Percentiles rank a stretch among this genome's conserved stretches.
phyloP scores from a whole-genome alignment of 495 filamentous ascomycete genomes.

The Penicillium silybi region DNA sequence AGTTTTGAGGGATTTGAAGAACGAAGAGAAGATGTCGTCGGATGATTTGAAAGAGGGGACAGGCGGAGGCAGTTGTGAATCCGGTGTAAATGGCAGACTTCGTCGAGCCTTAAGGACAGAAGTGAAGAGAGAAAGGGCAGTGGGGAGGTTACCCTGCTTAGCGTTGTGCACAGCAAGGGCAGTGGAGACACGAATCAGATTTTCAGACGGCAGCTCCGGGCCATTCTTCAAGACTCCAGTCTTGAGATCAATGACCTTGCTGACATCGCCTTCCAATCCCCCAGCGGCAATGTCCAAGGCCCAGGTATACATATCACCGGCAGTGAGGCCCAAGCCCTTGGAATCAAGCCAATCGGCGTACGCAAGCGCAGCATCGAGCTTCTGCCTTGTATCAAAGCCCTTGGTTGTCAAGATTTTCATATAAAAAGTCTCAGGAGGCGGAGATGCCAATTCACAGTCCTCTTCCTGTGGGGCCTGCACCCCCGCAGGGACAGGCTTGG shows the following conservation, averaged over 20 bases:
- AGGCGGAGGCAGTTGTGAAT: slow-evolving; percentile 27
- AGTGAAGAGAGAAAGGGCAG: slow-evolving; percentile 79
- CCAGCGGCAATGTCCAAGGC: slow-evolving; percentile 64
- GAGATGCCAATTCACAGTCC: slow-evolving; percentile 61
- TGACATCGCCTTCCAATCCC: slow-evolving; percentile 41
- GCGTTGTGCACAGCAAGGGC: slow-evolving; percentile 76
- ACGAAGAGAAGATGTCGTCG: slow-evolving; percentile 44
- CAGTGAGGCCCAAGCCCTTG: slow-evolving; percentile 58
- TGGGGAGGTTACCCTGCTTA: slow-evolving; percentile 52
- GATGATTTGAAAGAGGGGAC: slow-evolving; percentile 55
- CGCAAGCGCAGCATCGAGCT: slow-evolving; percentile 70
- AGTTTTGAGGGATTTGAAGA: slow-evolving; percentile 33
- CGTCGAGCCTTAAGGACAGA: slow-evolving; percentile 75
- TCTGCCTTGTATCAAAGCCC: slow-evolving; percentile 70
- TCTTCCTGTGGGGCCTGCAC: slow-evolving; percentile 62
- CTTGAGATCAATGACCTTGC: slow-evolving; percentile 52
- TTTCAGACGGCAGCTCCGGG: slow-evolving; percentile 55
- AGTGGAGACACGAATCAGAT: slow-evolving; percentile 70
- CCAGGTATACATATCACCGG: slow-evolving; percentile 67
- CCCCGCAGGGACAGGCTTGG: slow-evolving; percentile 63
- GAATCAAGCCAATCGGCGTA: slow-evolving; percentile 82
- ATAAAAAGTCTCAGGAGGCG: slow-evolving; percentile 67
- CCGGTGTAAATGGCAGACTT: slow-evolving; percentile 28
- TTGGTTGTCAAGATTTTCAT: slow-evolving; percentile 70
- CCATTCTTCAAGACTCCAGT: slow-evolving; percentile 56